A percentile compares a stretch with the other conserved stretches of the same genome.
Conservation (phyloP, 169 alveolate genomes). For the Cryptosporidium sp. region DNA sequence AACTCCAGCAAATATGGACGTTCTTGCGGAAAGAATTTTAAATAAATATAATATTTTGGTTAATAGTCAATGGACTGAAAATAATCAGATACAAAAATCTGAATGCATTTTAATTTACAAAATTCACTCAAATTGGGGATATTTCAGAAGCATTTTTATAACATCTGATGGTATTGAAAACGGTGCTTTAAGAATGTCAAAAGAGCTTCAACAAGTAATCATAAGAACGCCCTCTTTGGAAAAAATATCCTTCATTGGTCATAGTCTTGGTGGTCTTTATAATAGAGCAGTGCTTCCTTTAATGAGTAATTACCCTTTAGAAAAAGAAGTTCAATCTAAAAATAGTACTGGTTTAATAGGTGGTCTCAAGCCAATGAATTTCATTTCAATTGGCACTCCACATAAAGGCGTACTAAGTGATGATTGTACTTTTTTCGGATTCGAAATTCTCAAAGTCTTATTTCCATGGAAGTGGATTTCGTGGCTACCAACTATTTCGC, state of each 20-base stretch:
- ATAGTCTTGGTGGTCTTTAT: slow-evolving; percentile 67
- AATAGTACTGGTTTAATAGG: slow-evolving; percentile 35
- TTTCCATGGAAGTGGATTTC: slow-evolving; percentile 61
- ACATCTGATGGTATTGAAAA: slow-evolving; percentile 76
- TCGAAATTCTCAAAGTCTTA: slow-evolving; percentile 14
- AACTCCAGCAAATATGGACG: slow-evolving; percentile 76
- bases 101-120: slow-evolving; percentile 57
- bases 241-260: slow-evolving; percentile 71
- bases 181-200: slow-evolving; percentile 68
- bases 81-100: background rate
- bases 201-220: slow-evolving; percentile 41
- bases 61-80: slow-evolving; percentile 1
- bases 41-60: background rate
- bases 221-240: slow-evolving; percentile 30
- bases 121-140: slow-evolving; percentile 74
- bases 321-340: background rate
- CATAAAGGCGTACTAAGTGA: slow-evolving; percentile 74
- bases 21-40: slow-evolving; percentile 59
- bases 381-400: slow-evolving; percentile 70
- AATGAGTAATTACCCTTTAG: background rate
- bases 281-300: slow-evolving; percentile 73
- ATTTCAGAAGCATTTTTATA: slow-evolving; percentile 68
- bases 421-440: slow-evolving; percentile 49
- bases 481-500: slow-evolving; percentile 62
- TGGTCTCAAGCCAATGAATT: slow-evolving; percentile 68